These are phyloP conservation scores for Coemansia furcata DNA, from an alignment of 192 early-diverging fungal genomes.

Conservation along the genomic window DNA sequence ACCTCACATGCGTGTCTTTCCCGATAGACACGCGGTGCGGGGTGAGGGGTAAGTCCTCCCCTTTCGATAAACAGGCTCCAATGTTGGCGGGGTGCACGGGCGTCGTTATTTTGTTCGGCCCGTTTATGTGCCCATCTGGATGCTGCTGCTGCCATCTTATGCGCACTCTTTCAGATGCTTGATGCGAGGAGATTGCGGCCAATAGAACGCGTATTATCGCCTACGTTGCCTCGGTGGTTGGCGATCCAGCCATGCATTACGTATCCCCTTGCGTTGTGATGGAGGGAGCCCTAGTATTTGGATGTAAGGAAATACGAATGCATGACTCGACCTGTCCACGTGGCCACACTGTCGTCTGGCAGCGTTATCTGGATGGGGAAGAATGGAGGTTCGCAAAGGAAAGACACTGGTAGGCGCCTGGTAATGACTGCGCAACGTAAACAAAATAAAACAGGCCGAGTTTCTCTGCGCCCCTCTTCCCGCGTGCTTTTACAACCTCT, in stretches of 20 bases:
- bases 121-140: background rate
- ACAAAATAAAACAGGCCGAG: background rate
- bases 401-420: background rate
- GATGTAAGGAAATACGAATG: background rate
- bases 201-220: background rate
- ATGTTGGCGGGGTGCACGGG: background rate
- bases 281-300: background rate
- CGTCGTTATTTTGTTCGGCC: conserved; percentile 7
- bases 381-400: background rate
- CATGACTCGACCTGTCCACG: background rate
- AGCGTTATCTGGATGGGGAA: background rate
- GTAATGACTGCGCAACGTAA: background rate
- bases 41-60: background rate
- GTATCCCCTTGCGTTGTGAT: background rate
- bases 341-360: background rate
- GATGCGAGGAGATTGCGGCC: background rate
- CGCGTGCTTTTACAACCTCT: background rate
- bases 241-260: conserved; percentile 1
- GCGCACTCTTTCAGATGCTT: background rate
- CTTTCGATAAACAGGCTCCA: background rate
- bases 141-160: background rate
- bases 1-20: background rate
- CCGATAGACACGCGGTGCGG: conserved; percentile 2
- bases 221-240: conserved; percentile 1
- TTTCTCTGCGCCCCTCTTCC: background rate